phyloP scores from a whole-genome alignment of 2,329 filamentous ascomycete genomes.

The Fusarium poae region DNA sequence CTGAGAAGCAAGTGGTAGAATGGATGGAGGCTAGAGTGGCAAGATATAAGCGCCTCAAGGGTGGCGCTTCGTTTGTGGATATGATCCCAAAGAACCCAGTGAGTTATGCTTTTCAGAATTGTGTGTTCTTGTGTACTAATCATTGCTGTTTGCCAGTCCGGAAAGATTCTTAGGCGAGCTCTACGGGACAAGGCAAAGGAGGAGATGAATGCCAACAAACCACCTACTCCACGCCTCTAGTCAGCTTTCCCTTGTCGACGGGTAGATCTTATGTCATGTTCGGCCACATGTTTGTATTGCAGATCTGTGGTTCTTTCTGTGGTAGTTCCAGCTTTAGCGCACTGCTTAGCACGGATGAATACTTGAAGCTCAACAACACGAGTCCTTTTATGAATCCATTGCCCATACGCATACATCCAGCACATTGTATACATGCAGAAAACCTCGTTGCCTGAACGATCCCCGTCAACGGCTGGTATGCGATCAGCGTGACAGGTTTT shows the following conservation, averaged over 20 bases:
- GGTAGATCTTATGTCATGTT: neutral
- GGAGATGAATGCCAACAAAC: slow-evolving; percentile 10
- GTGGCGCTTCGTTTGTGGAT: slow-evolving; percentile 71
- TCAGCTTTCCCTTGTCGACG: rapidly evolving
- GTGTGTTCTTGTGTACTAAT: neutral
- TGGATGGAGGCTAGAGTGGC: slow-evolving; percentile 75
- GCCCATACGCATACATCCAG: neutral
- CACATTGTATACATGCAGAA: too few relatives aligned
- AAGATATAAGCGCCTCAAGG: slow-evolving; percentile 74
- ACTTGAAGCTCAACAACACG: neutral
- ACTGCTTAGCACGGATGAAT: neutral
- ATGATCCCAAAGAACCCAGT: slow-evolving; percentile 77
- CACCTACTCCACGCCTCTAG: slow-evolving; percentile 9
- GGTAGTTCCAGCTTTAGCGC: neutral
- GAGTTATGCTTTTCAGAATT: neutral
- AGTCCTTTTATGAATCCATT: neutral
- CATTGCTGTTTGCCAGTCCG: neutral
- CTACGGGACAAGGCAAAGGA: slow-evolving; percentile 32
- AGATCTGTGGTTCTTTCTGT: neutral
- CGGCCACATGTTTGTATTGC: neutral
- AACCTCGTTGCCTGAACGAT: too few relatives aligned
- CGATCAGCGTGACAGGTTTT: too few relatives aligned
- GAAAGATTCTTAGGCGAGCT: slow-evolving; percentile 25
- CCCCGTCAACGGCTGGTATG: too few relatives aligned
- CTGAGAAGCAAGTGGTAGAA: slow-evolving; percentile 62